Conservation (phyloP, 2,329 filamentous ascomycete genomes). For the Trichoderma sp. region DNA sequence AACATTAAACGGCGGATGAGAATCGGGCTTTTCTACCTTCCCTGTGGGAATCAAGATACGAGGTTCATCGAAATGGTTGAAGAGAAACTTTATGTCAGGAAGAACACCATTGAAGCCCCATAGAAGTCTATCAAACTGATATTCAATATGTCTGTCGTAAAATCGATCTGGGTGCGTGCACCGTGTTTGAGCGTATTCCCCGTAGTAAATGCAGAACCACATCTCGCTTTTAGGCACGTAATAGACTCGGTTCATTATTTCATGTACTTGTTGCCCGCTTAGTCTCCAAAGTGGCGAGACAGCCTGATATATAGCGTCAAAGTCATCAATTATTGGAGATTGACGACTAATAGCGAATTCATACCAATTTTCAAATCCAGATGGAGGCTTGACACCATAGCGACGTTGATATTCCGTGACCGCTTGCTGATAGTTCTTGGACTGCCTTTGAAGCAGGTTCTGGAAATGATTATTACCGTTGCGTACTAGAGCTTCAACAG, state of each 20-base stretch:
- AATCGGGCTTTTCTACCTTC: not conserved
- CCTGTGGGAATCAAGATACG: constrained; percentile 42
- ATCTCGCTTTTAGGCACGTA: constrained; percentile 38
- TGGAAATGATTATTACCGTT: constrained; percentile 40
- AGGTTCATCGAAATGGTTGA: constrained; percentile 56
- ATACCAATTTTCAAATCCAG: constrained; percentile 80
- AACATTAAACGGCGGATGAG: constrained; percentile 30
- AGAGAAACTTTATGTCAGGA: constrained; percentile 47
- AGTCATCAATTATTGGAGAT: constrained; percentile 75
- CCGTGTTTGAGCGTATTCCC: constrained; percentile 34
- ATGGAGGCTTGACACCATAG: constrained; percentile 68
- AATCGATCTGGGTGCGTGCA: constrained; percentile 42
- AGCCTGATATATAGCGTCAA: constrained; percentile 51
- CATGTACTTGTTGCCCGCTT: constrained; percentile 41
- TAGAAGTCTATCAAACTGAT: constrained; percentile 41
- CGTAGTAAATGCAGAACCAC: constrained; percentile 44
- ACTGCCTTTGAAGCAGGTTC: constrained; percentile 43
- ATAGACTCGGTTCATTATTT: constrained; percentile 37
- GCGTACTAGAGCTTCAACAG: constrained; percentile 41
- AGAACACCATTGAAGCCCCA: constrained; percentile 35
- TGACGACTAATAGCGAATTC: constrained; percentile 65
- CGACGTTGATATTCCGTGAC: constrained; percentile 49
- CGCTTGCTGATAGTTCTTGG: constrained; percentile 43
- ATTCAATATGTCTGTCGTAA: constrained; percentile 42
- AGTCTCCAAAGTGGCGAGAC: constrained; percentile 49